Evolutionary conservation across 169 alveolate species (phyloP), one percentile per base, ranked within the genome.

Genomic region (Babesia ovis): DNA sequence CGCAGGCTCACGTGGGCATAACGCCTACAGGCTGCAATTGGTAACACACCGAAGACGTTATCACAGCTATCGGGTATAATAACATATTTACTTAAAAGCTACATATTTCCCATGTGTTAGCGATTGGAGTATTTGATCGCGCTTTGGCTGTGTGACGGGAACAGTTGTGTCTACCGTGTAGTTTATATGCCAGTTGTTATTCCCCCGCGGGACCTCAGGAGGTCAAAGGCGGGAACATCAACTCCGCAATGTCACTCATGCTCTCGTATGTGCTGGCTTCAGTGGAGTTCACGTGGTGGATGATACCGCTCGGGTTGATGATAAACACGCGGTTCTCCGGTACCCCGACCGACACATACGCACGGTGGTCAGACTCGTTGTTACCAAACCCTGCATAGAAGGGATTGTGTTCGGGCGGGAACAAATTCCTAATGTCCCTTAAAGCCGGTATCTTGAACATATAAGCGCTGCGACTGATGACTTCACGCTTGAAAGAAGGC

Each of bases 301-400:
- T 91, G 18, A 87, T 87, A 29, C 98, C 98, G 16, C 89, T 84
- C 5, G 96, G 89, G 85, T 94, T 94, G 51, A 94, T 92, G 35
- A 94, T 94, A 79, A 94, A 94, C 23, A 94, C 94, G 34, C 93
- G 91, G 25, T 93, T 95, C 73, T 94, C 96, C 2, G 97, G 96
- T 18, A 94, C 92, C 4, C 98, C 98, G 34, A 94, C 98, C 32
- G 95, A 93, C 46, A 92, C 91, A 68, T 94, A 94, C 22, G 97
- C 95, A 51, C 97, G 84, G 73, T 92, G 94, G 68, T 93, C 97
- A 35, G 98, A 92, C 50, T 96, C 98, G 66, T 98, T 93, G 88
- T 98, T 98, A 20, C 99, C 99, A 91, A 98, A 98, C 8, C 99
- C 99, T 18, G 99, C 99, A 76, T 92, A 95, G 85, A 94, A 96